Base-by-base conservation (phyloP, 257 asterid genomes). In the Solanum paucissectum region DNA sequence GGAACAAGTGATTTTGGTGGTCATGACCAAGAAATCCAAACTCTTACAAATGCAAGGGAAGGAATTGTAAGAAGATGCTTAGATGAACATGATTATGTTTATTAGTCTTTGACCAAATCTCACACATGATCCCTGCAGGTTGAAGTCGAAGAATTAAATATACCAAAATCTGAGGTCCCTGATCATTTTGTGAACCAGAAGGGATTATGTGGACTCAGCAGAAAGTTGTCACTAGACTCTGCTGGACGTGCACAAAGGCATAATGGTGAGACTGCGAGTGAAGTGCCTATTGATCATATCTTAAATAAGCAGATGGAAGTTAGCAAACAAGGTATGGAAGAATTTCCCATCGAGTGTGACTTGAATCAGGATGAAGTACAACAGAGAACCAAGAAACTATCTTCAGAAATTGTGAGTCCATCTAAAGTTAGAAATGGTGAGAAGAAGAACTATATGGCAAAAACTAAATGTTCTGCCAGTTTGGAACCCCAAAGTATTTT, bases 171-270 rank as follows among this genome's bases (percentile, higher is more conserved):
- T 85, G 83, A 68, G 37, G 81, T 77, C 32, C 38, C 89, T 11
- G 89, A 88, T 85, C 73, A 85, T 86, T 73, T 69, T 60, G 84
- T 72, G 83, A 72, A 86, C 90, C 92, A 82, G 25, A 89, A 89
- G 74, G 83, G 89, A 66, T 82, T 71, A 10, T 69, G 89, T 87
- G 93, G 93, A 84, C 91, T 91, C 87, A 86, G 92, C 91, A 91
- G 88, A 90, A 95, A 92, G 90, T 90, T 93, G 88, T 91, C 98
- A 58, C 83, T 92, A 87, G 92, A 90, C 86, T 89, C 88, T 79
- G 88, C 89, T 60, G 96, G 91, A 73, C 76, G 90, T 75, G 87
- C 44, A 64, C 90, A 86, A 76, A 42, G 66, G 72, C 89, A 87
- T 72, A 87, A 64, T 32, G 88, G 85, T 40, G 90, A 88, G 88